Evolutionary conservation across 257 asterid species (phyloP).

Genomic region (Cruciata laevipes): DNA sequence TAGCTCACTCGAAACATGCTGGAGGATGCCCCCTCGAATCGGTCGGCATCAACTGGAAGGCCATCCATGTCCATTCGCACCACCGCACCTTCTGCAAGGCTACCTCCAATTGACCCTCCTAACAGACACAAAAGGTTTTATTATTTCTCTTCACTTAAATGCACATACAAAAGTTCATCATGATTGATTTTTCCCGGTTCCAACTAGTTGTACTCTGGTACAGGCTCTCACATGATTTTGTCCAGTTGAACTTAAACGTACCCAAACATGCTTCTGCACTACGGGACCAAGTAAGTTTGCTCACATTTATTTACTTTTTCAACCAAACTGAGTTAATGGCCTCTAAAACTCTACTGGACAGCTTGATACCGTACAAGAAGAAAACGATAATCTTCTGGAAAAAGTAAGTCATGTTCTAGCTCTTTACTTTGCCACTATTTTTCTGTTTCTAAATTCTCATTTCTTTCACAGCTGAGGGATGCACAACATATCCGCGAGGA

Average conservation of each 20-base stretch:
- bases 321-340: background rate
- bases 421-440: background rate
- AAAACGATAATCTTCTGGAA: conserved; percentile 69
- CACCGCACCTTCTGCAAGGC: conserved; percentile 50
- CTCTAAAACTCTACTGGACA: conserved; percentile 35
- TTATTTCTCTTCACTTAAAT: too few relatives aligned
- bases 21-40: conserved; percentile 57
- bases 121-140: conserved; percentile 74
- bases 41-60: conserved; percentile 83
- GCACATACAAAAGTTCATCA: too few relatives aligned
- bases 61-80: conserved; percentile 53
- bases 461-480: conserved; percentile 58
- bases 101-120: conserved; percentile 74
- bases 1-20: conserved; percentile 47
- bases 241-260: conserved; percentile 47
- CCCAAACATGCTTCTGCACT: conserved; percentile 76
- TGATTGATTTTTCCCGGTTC: too few relatives aligned
- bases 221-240: conserved; percentile 79
- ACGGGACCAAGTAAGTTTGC: conserved; percentile 62
- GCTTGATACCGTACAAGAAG: conserved; percentile 95
- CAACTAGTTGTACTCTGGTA: conserved; percentile 11
- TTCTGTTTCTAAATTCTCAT: conserved; percentile 18
- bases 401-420: conserved; percentile 41
- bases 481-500: conserved; percentile 71
- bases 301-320: conserved; percentile 4